Evolutionary conservation across 2,329 filamentous ascomycete species (phyloP).

Genomic region (Colletotrichum scovillei): DNA sequence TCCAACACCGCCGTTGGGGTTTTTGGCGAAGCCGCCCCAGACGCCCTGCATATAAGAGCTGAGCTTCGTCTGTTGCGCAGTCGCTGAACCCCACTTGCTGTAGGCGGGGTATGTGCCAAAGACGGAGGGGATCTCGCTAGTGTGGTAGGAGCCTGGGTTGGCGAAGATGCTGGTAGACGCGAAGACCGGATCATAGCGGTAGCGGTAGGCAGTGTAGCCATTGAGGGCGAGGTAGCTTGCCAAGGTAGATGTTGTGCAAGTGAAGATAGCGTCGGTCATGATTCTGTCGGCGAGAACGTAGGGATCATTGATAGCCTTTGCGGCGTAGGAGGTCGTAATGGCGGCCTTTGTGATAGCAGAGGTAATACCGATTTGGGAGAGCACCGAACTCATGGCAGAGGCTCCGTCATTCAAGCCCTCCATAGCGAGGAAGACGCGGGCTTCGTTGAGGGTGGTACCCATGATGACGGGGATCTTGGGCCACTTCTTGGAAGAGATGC

Average conservation of each 20-base stretch:
- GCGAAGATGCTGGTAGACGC: slow-evolving; percentile 23
- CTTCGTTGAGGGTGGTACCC: slow-evolving; percentile 25
- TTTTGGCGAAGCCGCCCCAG: slow-evolving; percentile 26
- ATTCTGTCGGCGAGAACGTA: slow-evolving; percentile 14
- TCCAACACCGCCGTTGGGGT: slow-evolving; percentile 11
- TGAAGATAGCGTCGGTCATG: slow-evolving; percentile 27
- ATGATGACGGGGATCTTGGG: slow-evolving; percentile 30
- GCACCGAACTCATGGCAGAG: background rate
- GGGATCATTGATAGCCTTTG: background rate
- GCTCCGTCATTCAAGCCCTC: background rate
- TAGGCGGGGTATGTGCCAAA: slow-evolving; percentile 29
- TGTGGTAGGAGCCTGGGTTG: slow-evolving; percentile 33
- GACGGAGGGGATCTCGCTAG: slow-evolving; percentile 29
- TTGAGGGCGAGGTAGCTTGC: slow-evolving; percentile 9
- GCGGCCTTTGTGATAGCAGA: slow-evolving; percentile 8
- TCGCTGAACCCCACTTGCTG: slow-evolving; percentile 6
- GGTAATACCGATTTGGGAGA: background rate
- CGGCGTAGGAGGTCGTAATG: background rate
- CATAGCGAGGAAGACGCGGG: slow-evolving; percentile 16
- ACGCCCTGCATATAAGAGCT: slow-evolving; percentile 28
- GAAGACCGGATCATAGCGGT: slow-evolving; percentile 27
- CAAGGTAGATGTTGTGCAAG: slow-evolving; percentile 21
- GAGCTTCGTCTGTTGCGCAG: slow-evolving; percentile 13
- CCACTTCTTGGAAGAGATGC: slow-evolving; percentile 22
- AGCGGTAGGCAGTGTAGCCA: slow-evolving; percentile 24